Base-by-base conservation (phyloP, 139 green algal genomes). In the Trebouxia sp. region DNA sequence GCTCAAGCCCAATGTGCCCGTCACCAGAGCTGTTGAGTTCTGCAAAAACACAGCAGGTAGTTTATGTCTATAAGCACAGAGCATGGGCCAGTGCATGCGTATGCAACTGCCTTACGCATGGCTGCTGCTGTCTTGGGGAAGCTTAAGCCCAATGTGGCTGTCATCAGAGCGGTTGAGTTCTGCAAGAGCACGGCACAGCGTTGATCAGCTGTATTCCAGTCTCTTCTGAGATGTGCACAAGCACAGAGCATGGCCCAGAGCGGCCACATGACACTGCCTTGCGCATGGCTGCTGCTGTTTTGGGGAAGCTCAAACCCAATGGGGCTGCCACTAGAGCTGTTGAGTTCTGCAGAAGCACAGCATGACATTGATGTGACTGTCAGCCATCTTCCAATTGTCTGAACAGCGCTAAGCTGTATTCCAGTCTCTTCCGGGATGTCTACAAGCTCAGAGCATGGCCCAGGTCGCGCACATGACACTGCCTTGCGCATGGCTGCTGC, bases 211-310 rank as follows among this genome's bases (percentile, higher is more conserved):
- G 6, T 48, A 8, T n/a, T n/a, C n/a, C n/a, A n/a, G n/a, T n/a
- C n/a, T n/a, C n/a, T n/a, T n/a, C n/a, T n/a, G n/a, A n/a, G 50
- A 97, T 90, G 75, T 98, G 94, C 7, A 98, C 83, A 22, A 98
- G 80, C 65, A 96, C 75, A n/a, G 41, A n/a, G 42, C 65, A 76
- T 28, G 75, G 62, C 0, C 85, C 78, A 30, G 70, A 65, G 15
- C 80, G 75, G 0, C 89, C 91, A 1, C 67, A 32, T 9, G 62
- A 39, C 39, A 93, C 90, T 24, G 91, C 92, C 26, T 70, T 65
- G 24, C 83, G 55, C 80, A 97, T 92, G 2, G 91, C 86, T 1
- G 67, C 81, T 0, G 80, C 82, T 5, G 92, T 95, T 9, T 55
- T 75, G 0, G 90, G 86, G 76, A 91, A 92, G 6, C 92, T 92